Base-by-base conservation (phyloP, 257 asterid genomes). In the Solanum corneliomulleri region DNA sequence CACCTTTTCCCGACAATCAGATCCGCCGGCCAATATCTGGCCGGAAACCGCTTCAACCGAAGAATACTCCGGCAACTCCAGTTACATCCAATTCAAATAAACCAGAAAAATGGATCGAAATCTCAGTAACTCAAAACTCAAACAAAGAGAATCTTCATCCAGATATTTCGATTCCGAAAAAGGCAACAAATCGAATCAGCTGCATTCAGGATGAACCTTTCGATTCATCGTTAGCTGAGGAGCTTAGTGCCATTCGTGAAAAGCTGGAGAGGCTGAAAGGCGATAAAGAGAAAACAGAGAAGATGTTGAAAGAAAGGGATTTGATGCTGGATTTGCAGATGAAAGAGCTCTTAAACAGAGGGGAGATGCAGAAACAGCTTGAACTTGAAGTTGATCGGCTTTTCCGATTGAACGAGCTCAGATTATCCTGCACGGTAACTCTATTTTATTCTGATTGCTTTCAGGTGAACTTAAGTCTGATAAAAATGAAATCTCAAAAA, bases 331-430 rank as follows among this genome's bases (percentile, higher is more conserved):
- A 95, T 91, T 69, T 90, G 92, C 92, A 92, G 56, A 91, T 94
- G 91, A 90, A 92, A 87, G 97, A 93, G 86, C 88, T 94, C 18
- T 47, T 87, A 16, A 76, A 58, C 7, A 87, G 95, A 90, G 98
- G 98, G 39, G 95, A 94, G 83, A 35, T 49, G 81, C 99, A 96
- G 93, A 94, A 93, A 84, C 89, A 92, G 89, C 95, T 95, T 5
- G 99, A 96, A 89, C 92, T 92, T n/a, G 98, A 96, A 89, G 95
- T 96, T 7, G 99, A 96, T 89, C 92, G 98, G 13, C 64, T 96
- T 90, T 96, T 92, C 77, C 95, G 98, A 60, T 92, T 96, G 76
- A 94, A 94, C 60, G 94, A 96, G 90, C 94, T 96, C 91, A 93
- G 88, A 86, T 62, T 94, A 81, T 93, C 96, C 56, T 94, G 94